Evolutionary conservation across 768 basidiomycete species (phyloP).

Genomic region (Solioccasus polychromus): DNA sequence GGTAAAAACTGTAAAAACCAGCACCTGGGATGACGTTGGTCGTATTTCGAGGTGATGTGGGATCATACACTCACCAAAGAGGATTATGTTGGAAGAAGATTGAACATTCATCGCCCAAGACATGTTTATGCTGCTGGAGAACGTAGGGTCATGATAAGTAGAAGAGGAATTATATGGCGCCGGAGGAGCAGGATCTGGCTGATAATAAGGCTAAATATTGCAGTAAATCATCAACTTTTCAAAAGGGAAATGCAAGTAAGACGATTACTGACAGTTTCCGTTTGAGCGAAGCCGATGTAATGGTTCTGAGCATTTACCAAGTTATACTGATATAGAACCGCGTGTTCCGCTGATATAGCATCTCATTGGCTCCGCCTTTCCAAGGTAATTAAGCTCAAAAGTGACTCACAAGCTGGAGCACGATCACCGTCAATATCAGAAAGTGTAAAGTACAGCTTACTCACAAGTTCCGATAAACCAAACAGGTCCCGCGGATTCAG

Average conservation of each 20-base stretch:
- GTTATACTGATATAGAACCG: slow-evolving; percentile 47
- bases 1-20: slow-evolving; percentile 50
- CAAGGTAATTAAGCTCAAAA: not conserved
- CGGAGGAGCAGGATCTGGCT: slow-evolving; percentile 43
- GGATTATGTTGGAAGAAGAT: slow-evolving; percentile 38
- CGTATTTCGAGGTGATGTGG: slow-evolving; percentile 28
- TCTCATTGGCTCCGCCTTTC: not conserved
- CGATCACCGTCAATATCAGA: not conserved
- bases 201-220: slow-evolving; percentile 47
- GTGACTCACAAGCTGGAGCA: slow-evolving; percentile 19
- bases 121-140: slow-evolving; percentile 3
- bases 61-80: slow-evolving; percentile 35
- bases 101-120: slow-evolving; percentile 21
- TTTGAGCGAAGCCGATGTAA: slow-evolving; percentile 50
- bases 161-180: slow-evolving; percentile 38
- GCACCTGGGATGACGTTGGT: slow-evolving; percentile 34
- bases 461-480: slow-evolving; percentile 71
- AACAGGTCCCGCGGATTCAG: slow-evolving; percentile 73
- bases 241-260: not conserved
- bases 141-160: slow-evolving; percentile 39
- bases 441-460: not conserved
- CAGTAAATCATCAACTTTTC: not conserved
- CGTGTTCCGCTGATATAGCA: slow-evolving; percentile 39
- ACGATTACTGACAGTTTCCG: slow-evolving; percentile 40
- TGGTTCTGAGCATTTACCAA: slow-evolving; percentile 43